phyloP scores from a whole-genome alignment of 306 rosid species.

The Hippophae tibetana region DNA sequence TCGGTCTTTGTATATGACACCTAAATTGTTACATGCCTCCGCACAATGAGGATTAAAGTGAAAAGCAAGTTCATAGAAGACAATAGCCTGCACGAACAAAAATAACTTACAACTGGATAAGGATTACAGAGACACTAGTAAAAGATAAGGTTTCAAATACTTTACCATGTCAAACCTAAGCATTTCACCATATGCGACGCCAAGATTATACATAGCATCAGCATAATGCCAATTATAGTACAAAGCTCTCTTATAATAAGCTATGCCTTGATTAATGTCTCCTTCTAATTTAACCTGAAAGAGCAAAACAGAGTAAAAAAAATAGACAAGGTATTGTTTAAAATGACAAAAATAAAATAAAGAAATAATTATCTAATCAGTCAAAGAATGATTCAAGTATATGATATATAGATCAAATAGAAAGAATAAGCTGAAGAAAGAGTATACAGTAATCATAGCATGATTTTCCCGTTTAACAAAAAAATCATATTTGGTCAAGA shows the following conservation, averaged over 20 bases:
- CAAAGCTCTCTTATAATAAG: conserved; percentile 85
- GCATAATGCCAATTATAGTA: conserved; percentile 97
- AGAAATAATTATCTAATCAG: neutral
- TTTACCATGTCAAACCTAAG: conserved; percentile 92
- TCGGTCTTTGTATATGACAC: conserved; percentile 95
- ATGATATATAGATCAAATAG: neutral
- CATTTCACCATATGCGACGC: conserved; percentile 99
- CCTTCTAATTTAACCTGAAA: conserved; percentile 91
- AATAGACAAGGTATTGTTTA: neutral
- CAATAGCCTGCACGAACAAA: conserved; percentile 70
- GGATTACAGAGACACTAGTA: conserved; percentile 1
- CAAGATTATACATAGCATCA: conserved; percentile 99
- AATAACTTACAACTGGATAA: conserved; percentile 8
- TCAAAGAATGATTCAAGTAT: neutral
- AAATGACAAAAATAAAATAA: neutral
- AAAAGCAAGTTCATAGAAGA: conserved; percentile 93
- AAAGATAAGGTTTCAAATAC: conserved; percentile 11
- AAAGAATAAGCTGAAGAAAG: neutral
- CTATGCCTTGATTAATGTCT: conserved; percentile 78
- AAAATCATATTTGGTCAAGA: neutral
- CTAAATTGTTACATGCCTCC: conserved; percentile 94
- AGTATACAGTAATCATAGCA: neutral
- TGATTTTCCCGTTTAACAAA: neutral
- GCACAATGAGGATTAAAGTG: conserved; percentile 98
- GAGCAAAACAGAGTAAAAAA: conserved; percentile 11